Percentiles rank a stretch among this genome's conserved stretches.
Evolutionary conservation across 1,139 yeast genomes (phyloP).

Genomic region (Kodamaea derodonti): DNA sequence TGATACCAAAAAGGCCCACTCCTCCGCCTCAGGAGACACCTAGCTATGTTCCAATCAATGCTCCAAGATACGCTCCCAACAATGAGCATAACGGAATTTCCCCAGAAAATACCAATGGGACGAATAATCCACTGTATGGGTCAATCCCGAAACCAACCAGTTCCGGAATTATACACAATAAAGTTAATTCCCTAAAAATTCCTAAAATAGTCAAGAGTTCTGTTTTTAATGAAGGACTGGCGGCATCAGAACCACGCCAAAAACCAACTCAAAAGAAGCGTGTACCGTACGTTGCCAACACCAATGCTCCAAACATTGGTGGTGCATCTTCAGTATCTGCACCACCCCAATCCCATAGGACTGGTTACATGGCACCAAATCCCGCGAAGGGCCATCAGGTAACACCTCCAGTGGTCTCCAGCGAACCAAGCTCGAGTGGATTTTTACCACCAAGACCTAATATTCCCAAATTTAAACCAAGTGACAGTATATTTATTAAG

Average conservation of each 20-base stretch:
- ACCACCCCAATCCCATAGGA: background rate
- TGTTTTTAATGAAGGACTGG: background rate
- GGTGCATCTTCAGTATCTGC: no score
- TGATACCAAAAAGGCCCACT: no score
- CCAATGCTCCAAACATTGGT: background rate
- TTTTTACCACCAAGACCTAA: conserved; percentile 2
- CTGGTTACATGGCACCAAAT: background rate
- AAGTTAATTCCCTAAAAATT: no score
- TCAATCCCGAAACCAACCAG: conserved; percentile 1
- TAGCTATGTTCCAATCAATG: no score
- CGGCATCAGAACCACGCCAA: background rate
- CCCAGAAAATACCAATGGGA: no score
- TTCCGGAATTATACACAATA: background rate
- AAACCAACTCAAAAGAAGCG: conserved; percentile 1
- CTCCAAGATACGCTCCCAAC: no score
- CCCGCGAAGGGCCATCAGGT: background rate
- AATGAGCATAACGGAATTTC: no score
- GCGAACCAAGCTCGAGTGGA: conserved; percentile 1
- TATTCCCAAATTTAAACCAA: background rate
- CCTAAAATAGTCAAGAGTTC: background rate
- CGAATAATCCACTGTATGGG: no score
- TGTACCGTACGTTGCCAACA: background rate
- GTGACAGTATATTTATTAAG: conserved; percentile 1
- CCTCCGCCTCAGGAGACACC: no score
- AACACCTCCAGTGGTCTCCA: background rate